Base-by-base conservation (phyloP, 2,329 filamentous ascomycete species). In the Metarhizium rileyi region DNA sequence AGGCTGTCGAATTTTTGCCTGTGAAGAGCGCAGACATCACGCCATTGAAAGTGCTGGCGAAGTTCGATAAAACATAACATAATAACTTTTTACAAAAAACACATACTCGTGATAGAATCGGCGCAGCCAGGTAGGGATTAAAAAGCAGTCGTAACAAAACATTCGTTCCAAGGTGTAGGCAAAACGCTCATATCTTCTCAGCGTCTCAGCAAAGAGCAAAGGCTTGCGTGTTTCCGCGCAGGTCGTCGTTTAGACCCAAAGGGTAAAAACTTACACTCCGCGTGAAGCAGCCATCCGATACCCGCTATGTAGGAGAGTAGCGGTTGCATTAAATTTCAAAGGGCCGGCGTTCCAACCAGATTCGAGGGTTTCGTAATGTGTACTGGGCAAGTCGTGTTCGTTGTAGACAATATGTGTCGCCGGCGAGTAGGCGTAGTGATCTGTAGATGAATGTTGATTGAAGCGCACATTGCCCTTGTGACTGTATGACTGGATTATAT, bases 71-170 rank as follows among this genome's bases (percentile, higher is more conserved):
- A 51, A 38, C 50, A 42, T 26, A 45, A 33, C 22, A 46, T 43
- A 51, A 48, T 42, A 51, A 45, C 46, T 51, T 51, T 42, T 51
- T 48, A 44, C 48, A 49, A 46, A 40, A 45, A 46, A 41, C 18
- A 48, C 45, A 45, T 41, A 44, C 35, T 45, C 12, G 45, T 45
- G 45, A 45, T 27, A 47, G 33, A 42, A 42, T 28, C 46, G 50
- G 50, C 46, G 35, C 35, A 33, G 46, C 49, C 45, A 44, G 48
- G 28, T 30, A 45, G 23, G 8, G 38, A 38, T 20, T 9, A 18
- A 36, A 16, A 36, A 45, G 28, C 10, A 12, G 42, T 51, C 46
- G 42, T 46, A 47, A 50, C 38, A 30, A 42, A 35, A 43, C 28
- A 28, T 50, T 46, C 46, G 50, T 42, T 46, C 33, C 36, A 45